phyloP scores from a whole-genome alignment of 1,284 basidiomycete species.

The Apiotrichum siamense region DNA sequence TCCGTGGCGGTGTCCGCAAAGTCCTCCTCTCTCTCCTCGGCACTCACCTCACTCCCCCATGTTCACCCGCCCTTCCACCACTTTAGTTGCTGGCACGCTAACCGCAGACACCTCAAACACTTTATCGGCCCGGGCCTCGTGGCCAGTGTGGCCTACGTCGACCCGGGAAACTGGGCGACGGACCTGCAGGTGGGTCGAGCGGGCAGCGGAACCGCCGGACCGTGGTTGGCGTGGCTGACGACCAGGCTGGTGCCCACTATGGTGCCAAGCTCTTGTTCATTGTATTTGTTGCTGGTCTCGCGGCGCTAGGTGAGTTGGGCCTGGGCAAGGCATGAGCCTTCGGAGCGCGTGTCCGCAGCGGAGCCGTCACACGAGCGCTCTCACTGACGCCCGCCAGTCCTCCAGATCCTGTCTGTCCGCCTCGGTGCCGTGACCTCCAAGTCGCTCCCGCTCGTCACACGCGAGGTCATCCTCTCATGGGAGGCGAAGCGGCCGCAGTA shows the following conservation, averaged over 20 bases:
- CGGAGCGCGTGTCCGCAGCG: no score
- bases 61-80: not conserved
- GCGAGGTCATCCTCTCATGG: constrained; percentile 60
- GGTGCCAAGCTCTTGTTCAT: constrained; percentile 84
- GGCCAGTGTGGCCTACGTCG: constrained; percentile 45
- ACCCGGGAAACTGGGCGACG: constrained; percentile 43
- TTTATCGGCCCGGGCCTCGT: constrained; percentile 49
- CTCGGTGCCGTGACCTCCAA: constrained; percentile 51
- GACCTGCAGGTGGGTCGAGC: constrained; percentile 17
- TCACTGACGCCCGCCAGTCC: constrained; percentile 18
- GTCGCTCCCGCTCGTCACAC: constrained; percentile 52
- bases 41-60: no score
- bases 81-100: no score
- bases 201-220: no score
- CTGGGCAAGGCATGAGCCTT: no score
- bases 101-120: constrained; percentile 32
- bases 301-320: constrained; percentile 56
- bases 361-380: not conserved
- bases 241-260: constrained; percentile 60
- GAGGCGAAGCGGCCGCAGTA: constrained; percentile 67
- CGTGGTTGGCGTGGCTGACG: no score
- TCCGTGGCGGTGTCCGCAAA: no score
- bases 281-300: constrained; percentile 73
- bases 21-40: no score
- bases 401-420: constrained; percentile 46